phyloP scores from a whole-genome alignment of 441 rosid species.

The Rhodomyrtus psidioides region DNA sequence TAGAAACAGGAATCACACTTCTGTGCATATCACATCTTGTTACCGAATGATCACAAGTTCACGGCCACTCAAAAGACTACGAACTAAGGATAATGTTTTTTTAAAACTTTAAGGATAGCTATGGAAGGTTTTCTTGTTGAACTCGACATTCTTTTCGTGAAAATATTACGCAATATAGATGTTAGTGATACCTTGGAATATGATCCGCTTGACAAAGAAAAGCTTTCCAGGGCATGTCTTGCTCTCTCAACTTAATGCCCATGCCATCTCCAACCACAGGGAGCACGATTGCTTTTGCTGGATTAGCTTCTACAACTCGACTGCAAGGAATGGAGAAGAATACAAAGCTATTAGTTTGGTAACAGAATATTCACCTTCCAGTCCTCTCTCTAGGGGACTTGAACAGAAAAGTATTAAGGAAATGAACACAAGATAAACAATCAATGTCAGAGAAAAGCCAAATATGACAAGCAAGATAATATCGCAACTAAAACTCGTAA shows the following conservation, averaged over 20 bases:
- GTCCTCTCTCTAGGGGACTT: neutral
- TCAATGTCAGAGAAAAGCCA: neutral
- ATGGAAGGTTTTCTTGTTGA: neutral
- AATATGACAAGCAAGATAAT: neutral
- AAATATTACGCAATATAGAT: neutral
- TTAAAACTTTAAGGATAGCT: neutral
- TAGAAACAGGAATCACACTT: neutral
- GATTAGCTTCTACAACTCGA: conserved; percentile 76
- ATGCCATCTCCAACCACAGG: conserved; percentile 44
- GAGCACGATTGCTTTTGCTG: conserved; percentile 62
- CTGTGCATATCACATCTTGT: neutral
- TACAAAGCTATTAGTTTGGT: neutral
- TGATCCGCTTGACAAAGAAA: conserved; percentile 35
- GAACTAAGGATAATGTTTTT: neutral
- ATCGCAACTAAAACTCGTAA: neutral
- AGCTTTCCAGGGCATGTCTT: conserved; percentile 60
- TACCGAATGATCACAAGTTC: neutral
- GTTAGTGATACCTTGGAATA: conserved; percentile 39
- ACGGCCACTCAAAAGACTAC: neutral
- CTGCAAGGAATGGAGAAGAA: conserved; percentile 24
- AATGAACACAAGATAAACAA: neutral
- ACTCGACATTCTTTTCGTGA: neutral
- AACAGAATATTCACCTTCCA: neutral
- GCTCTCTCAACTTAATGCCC: conserved; percentile 46
- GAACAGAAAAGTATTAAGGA: neutral